Conservation (phyloP, 1,139 yeast species). For the Yamadazyma atmosphaerica region DNA sequence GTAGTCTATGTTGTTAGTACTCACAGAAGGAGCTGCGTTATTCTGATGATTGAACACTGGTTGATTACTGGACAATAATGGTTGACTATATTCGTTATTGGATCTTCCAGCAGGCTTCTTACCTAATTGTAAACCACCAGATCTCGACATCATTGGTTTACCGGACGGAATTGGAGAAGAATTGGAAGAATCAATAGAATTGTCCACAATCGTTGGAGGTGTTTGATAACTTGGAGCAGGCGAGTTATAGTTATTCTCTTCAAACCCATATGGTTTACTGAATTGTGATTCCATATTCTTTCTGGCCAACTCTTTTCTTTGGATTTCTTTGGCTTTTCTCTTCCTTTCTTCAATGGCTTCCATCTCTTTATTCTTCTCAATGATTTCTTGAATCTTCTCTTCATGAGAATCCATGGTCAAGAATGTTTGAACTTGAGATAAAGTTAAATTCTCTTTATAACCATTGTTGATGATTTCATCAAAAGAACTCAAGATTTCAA, state of each 20-base stretch:
- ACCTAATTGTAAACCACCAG: slow-evolving; percentile 82
- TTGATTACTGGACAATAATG: slow-evolving; percentile 34
- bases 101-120: slow-evolving; percentile 42
- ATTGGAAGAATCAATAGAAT: slow-evolving; percentile 9
- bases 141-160: slow-evolving; percentile 43
- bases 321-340: slow-evolving; percentile 93
- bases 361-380: slow-evolving; percentile 93
- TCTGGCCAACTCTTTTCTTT: slow-evolving; percentile 78
- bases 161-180: slow-evolving; percentile 12
- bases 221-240: slow-evolving; percentile 30
- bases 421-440: slow-evolving; percentile 83
- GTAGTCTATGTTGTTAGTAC: slow-evolving; percentile 15
- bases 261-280: slow-evolving; percentile 9
- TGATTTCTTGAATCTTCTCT: slow-evolving; percentile 96
- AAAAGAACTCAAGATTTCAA: slow-evolving; percentile 87
- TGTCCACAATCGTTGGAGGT: slow-evolving; percentile 28
- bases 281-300: slow-evolving; percentile 43
- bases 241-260: slow-evolving; percentile 8
- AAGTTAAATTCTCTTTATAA: slow-evolving; percentile 81
- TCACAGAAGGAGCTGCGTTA: slow-evolving; percentile 2
- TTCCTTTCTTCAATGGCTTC: slow-evolving; percentile 98
- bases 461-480: slow-evolving; percentile 93
- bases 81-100: slow-evolving; percentile 40
- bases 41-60: slow-evolving; percentile 13
- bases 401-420: slow-evolving; percentile 98